Percentiles rank a stretch among this genome's conserved stretches.
These are phyloP conservation scores for Lachnellula occidentalis DNA, from an alignment of 2,329 filamentous ascomycete species.

Conservation along the genomic window DNA sequence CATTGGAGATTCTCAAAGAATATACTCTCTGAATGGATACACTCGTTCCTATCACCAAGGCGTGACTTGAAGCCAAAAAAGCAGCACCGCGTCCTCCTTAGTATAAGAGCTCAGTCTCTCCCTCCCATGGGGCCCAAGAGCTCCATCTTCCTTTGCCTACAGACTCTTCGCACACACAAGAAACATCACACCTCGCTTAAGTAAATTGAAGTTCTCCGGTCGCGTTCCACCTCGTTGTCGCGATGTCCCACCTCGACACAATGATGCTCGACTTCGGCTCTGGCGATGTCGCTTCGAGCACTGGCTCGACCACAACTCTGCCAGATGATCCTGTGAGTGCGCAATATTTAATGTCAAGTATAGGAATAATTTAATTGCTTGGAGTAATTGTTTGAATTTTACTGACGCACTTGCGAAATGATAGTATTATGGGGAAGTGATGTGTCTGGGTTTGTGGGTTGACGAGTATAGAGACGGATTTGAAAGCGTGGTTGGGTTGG, in stretches of 20 bases:
- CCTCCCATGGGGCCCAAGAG: background rate
- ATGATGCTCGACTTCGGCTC: background rate
- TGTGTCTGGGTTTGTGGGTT: background rate
- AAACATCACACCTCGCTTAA: background rate
- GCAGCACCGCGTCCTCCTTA: background rate
- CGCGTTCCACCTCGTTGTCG: background rate
- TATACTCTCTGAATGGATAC: no score
- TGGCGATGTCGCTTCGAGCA: background rate
- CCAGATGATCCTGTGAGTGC: background rate
- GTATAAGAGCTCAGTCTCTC: background rate
- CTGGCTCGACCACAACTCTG: background rate
- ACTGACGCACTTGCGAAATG: background rate
- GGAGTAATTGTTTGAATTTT: background rate
- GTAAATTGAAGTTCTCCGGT: background rate
- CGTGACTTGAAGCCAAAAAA: background rate
- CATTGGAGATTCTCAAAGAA: no score
- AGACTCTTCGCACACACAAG: background rate
- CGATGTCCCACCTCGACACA: background rate
- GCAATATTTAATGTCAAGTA: background rate
- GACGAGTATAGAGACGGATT: background rate
- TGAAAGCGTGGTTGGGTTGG: background rate
- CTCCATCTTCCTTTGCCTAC: background rate
- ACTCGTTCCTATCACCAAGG: no score
- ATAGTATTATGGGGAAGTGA: background rate
- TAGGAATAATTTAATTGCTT: background rate